A percentile compares a stretch with the other conserved stretches of the same genome.
Evolutionary conservation across 768 basidiomycete genomes (phyloP).

Genomic region (Gyrodon lividus): DNA sequence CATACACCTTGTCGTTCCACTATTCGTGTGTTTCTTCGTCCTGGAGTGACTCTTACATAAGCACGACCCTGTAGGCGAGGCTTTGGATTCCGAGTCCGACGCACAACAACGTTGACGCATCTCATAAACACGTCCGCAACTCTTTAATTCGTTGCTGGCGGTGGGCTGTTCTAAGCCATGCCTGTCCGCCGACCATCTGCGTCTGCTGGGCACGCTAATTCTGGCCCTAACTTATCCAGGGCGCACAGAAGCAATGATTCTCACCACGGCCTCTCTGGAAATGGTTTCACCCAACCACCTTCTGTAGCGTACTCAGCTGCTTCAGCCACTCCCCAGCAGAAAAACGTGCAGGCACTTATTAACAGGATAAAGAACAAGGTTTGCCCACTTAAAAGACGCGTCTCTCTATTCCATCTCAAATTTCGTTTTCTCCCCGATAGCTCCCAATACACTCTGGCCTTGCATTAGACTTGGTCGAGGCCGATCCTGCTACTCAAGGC

Average conservation of each 20-base stretch:
- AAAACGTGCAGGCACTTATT: conserved; percentile 77
- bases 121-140: conserved; percentile 9
- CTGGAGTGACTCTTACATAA: conserved; percentile 31
- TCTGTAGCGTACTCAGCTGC: conserved; percentile 38
- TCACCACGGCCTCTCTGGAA: conserved; percentile 38
- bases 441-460: conserved; percentile 84
- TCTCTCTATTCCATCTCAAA: background rate
- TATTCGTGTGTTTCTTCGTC: no score
- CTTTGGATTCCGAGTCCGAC: conserved; percentile 17
- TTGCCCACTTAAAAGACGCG: conserved; percentile 14
- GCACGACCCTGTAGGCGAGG: background rate
- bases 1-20: no score
- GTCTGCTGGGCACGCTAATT: conserved; percentile 41
- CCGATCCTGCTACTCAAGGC: conserved; percentile 71
- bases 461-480: conserved; percentile 69
- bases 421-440: conserved; percentile 37
- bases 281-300: conserved; percentile 32
- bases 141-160: conserved; percentile 12
- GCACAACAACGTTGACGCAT: conserved; percentile 16
- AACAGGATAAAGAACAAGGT: conserved; percentile 83
- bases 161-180: conserved; percentile 31
- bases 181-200: conserved; percentile 66
- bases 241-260: conserved; percentile 67
- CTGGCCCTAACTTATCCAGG: conserved; percentile 40
- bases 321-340: conserved; percentile 67